phyloP scores from a whole-genome alignment of 2,329 filamentous ascomycete species.

The Penicillium sumatraense region DNA sequence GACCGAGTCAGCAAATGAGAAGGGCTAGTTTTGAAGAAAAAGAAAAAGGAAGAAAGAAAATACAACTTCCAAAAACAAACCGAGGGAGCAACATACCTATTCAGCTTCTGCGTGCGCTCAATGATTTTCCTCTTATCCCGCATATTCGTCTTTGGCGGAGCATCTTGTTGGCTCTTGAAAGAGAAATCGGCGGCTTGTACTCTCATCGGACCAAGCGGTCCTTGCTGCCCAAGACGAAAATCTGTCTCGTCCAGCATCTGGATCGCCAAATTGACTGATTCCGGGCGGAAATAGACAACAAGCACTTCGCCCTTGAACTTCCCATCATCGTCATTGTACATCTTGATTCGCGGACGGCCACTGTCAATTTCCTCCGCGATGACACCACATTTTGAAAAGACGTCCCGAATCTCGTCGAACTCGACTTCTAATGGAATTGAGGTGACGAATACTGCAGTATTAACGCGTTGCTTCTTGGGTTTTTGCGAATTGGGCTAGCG shows the following conservation, averaged over 20 bases:
- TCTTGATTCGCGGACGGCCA: constrained; percentile 84
- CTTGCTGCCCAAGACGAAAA: constrained; percentile 69
- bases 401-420: constrained; percentile 76
- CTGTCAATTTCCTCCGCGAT: constrained; percentile 94
- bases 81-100: constrained; percentile 54
- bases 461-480: constrained; percentile 60
- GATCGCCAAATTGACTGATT: constrained; percentile 75
- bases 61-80: neutral
- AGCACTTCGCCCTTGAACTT: constrained; percentile 93
- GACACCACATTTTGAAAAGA: constrained; percentile 88
- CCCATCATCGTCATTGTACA: constrained; percentile 82
- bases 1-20: constrained; percentile 18
- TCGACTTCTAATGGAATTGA: constrained; percentile 81
- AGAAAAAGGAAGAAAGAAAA: no score
- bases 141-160: constrained; percentile 55
- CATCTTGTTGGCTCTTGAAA: constrained; percentile 86
- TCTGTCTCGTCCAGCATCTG: constrained; percentile 63
- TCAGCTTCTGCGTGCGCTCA: constrained; percentile 85
- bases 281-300: constrained; percentile 91
- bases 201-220: constrained; percentile 66
- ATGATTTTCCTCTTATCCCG: constrained; percentile 89
- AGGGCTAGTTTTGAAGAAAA: no score
- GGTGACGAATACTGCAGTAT: constrained; percentile 91
- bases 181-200: constrained; percentile 86
- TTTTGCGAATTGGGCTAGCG: constrained; percentile 39